Evolutionary conservation across 108 stramenopile genomes (phyloP), one percentile per base, ranked within the genome.

Genomic region (Ochromonas danica): DNA sequence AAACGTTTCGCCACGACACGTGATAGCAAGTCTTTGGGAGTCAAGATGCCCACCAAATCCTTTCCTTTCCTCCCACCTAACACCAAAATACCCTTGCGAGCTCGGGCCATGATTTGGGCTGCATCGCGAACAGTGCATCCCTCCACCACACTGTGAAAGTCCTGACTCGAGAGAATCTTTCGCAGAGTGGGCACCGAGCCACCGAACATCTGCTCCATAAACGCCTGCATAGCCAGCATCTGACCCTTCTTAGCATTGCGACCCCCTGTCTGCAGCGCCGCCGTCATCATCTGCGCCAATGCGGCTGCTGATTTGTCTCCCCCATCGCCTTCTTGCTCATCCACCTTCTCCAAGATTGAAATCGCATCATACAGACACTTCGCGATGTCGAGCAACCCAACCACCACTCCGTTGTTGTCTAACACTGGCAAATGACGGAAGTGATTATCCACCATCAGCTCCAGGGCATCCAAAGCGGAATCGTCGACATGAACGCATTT

Each of bases 301-400:
- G 89, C 85, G 62, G 84, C 82, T 51, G 90, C 86, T 3, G 90
- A 91, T 60, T 89, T 90, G n/a, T 88, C 88, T 33, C 88, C 89
- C 0, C 85, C 85, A 36, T 81, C 85, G 27, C 79, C 81, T 77
- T 57, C 86, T 80, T 89, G 91, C 41, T 84, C 79, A 51, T 51
- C 45, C 1, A 83, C 78, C 79, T 89, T 92, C 80, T 95, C 94
- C 2, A 96, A 87, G 81, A 93, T 90, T n/a, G 86, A 80, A 67
- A 96, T 93, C 0, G 94, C 96, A 83, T 95, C 94, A 84, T 94
- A 93, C 86, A 96, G 82, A 61, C 94, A 95, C 80, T 95, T 95
- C 1, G 94, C 96, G 67, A 96, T 96, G 81, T 94, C 94, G 61
- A 96, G 85, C 70, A 95, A 74, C 0, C 96, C 96, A 36, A 92